phyloP scores from a whole-genome alignment of 257 asterid genomes.

The Salvia hispanica region DNA sequence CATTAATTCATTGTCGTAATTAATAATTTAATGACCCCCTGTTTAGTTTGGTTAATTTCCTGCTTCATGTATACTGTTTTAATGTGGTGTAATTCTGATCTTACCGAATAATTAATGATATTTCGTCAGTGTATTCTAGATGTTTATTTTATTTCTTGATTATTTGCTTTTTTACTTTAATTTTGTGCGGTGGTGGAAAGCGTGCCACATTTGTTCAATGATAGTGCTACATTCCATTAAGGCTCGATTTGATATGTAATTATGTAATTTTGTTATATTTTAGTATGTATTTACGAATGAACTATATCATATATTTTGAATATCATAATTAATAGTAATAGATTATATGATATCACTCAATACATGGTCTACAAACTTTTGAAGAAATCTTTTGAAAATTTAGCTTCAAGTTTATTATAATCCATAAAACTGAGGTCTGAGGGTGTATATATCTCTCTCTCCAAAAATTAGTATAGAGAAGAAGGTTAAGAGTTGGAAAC shows the following conservation, averaged over 20 bases:
- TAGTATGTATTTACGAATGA: no score
- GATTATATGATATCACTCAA: no score
- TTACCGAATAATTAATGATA: not conserved
- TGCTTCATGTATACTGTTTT: conserved; percentile 3
- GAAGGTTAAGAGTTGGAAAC: no score
- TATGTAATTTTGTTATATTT: not conserved
- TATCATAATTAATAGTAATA: no score
- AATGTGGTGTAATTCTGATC: conserved; percentile 24
- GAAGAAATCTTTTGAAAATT: no score
- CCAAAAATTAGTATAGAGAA: no score
- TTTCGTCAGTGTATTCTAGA: not conserved
- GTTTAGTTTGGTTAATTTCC: conserved; percentile 10
- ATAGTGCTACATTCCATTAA: not conserved
- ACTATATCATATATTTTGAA: no score
- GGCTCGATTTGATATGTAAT: not conserved
- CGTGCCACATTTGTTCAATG: conserved; percentile 1
- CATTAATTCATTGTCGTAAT: conserved; percentile 18
- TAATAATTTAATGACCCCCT: conserved; percentile 19
- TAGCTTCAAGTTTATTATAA: no score
- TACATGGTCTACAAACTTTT: no score
- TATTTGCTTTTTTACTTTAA: not conserved
- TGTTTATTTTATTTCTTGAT: not conserved
- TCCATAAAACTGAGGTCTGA: no score
- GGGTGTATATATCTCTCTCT: no score
- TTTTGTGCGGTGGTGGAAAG: not conserved